phyloP scores from a whole-genome alignment of 257 asterid genomes.

The Coffea canephora region DNA sequence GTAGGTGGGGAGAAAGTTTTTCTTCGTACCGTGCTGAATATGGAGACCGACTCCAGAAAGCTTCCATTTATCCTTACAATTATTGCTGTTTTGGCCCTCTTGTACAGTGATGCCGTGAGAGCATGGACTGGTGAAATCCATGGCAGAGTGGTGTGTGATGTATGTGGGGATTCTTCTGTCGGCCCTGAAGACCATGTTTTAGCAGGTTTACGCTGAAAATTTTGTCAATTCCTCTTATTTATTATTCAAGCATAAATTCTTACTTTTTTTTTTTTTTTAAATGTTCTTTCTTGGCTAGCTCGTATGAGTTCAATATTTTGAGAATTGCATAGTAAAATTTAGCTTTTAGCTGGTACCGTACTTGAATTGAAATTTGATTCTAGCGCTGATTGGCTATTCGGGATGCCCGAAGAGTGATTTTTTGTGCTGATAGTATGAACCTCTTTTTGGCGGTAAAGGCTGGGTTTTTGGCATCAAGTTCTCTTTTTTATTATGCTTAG shows the following conservation, averaged over 20 bases:
- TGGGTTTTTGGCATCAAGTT: neutral
- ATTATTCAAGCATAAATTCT: neutral
- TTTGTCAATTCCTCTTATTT: neutral
- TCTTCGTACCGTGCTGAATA: conserved; percentile 6
- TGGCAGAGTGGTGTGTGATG: conserved; percentile 87
- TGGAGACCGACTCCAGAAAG: conserved; percentile 39
- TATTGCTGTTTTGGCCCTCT: conserved; percentile 17
- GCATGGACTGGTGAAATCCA: conserved; percentile 88
- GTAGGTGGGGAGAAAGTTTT: neutral
- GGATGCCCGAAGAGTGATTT: neutral
- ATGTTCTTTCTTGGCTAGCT: neutral
- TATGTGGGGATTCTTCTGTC: conserved; percentile 84
- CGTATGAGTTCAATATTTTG: neutral
- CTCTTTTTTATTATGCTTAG: neutral
- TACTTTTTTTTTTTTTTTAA: too few species aligned
- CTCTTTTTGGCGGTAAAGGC: too few species aligned
- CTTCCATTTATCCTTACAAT: conserved; percentile 18
- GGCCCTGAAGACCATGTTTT: conserved; percentile 89
- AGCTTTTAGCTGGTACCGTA: neutral
- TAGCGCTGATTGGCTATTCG: neutral
- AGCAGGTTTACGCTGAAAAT: conserved; percentile 33
- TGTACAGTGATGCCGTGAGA: conserved; percentile 29
- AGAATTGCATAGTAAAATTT: neutral
- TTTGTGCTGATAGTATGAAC: neutral
- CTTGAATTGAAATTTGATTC: neutral